These are phyloP conservation scores for Fusarium denticulatum DNA, from an alignment of 2,329 filamentous ascomycete species.

Conservation along the genomic window DNA sequence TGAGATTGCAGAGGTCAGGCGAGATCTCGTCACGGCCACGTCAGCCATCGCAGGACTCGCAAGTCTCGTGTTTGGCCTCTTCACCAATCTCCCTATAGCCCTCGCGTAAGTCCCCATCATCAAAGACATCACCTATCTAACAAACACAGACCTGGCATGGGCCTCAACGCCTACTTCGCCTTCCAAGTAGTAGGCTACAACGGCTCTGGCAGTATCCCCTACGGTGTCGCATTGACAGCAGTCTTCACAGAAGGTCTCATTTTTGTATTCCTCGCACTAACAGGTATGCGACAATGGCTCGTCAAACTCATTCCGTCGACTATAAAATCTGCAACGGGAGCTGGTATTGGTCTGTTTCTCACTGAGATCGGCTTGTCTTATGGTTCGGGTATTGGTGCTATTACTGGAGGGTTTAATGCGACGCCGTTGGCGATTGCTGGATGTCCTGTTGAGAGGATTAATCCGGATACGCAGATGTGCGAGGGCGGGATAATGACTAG, in stretches of 20 bases:
- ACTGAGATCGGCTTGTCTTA: slow-evolving; percentile 77
- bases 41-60: slow-evolving; percentile 79
- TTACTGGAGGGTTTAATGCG: slow-evolving; percentile 66
- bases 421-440: slow-evolving; percentile 79
- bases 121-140: slow-evolving; percentile 64
- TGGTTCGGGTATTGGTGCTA: slow-evolving; percentile 77
- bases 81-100: slow-evolving; percentile 35
- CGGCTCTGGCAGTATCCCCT: slow-evolving; percentile 76
- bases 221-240: slow-evolving; percentile 77
- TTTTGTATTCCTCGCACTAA: slow-evolving; percentile 77
- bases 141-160: slow-evolving; percentile 46
- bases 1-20: slow-evolving; percentile 62
- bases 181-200: slow-evolving; percentile 74
- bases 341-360: slow-evolving; percentile 82
- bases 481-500: slow-evolving; percentile 33
- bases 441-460: slow-evolving; percentile 53
- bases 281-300: slow-evolving; percentile 86
- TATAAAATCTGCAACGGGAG: slow-evolving; percentile 83
- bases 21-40: slow-evolving; percentile 81
- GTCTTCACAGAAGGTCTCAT: slow-evolving; percentile 85
- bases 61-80: slow-evolving; percentile 45
- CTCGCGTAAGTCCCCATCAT: slow-evolving; percentile 12
- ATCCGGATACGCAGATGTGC: slow-evolving; percentile 29
- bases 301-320: slow-evolving; percentile 79
- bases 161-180: slow-evolving; percentile 83